Evolutionary conservation across 179 eudicot genomes (phyloP), one percentile per base, ranked within the genome.

Genomic region (Pouteria campechiana): DNA sequence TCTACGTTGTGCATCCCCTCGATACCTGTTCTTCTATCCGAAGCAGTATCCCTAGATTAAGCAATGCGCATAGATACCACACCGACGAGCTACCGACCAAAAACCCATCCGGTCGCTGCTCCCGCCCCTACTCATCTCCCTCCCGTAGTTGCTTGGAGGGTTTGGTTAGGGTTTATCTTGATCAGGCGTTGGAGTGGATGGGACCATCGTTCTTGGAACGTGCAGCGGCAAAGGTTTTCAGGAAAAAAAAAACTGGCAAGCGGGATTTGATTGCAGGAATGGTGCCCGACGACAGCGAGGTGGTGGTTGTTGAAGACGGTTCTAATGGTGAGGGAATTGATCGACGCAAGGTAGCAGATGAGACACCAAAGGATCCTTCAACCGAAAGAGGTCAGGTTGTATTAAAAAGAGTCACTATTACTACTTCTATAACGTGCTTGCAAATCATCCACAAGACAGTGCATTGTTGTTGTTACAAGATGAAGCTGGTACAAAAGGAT

Each of bases 141-240:
- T n/a, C n/a, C n/a, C n/a, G n/a, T n/a, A n/a, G n/a, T n/a, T n/a
- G n/a, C n/a, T n/a, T n/a, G n/a, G n/a, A n/a, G 55, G 68, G 52
- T 52, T 69, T 63, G 2, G 65, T 89, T 27, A 57, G 44, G 15
- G 46, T 15, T 37, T 81, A 64, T 50, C 17, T 89, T 32, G 41
- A 12, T 0, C 89, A 78, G 23, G 80, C 57, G 3, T 78, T 72
- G 82, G 55, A 33, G 39, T 38, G 42, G 16, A 38, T 70, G 69
- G 93, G 93, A 12, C 81, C 86, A 6, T 10, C 93, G 2, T 78
- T 78, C 66, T 55, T 89, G 3, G 81, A 84, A 17, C 23, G 39
- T 25, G 55, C 57, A 60, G 77, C 73, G 4, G 35, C 32, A 24
- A 11, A 8, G 4, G 9, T 14, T 39, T 3, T 8, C 15, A 41